Conservation (phyloP, 2,329 filamentous ascomycete genomes). For the Cladorrhinum sp. region DNA sequence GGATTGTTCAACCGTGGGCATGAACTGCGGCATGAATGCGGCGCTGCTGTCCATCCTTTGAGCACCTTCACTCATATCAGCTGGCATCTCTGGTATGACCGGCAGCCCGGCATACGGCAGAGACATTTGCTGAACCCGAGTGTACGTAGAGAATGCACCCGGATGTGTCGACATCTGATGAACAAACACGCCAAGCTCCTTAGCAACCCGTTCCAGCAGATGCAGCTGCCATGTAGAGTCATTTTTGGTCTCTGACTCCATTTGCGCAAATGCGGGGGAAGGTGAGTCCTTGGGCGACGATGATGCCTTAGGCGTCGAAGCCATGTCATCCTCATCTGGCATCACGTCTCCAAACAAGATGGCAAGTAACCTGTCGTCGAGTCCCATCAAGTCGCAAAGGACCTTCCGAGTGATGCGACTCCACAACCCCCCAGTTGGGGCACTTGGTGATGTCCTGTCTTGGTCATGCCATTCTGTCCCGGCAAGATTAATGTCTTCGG, state of each 20-base stretch:
- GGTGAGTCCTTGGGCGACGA: slow-evolving; percentile 39
- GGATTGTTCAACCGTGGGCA: slow-evolving; percentile 45
- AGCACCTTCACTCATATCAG: slow-evolving; percentile 33
- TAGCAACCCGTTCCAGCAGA: slow-evolving; percentile 78
- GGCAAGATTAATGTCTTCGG: slow-evolving; percentile 38
- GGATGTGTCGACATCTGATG: slow-evolving; percentile 78
- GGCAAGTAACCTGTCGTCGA: slow-evolving; percentile 80
- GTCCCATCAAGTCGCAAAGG: slow-evolving; percentile 83
- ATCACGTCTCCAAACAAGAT: slow-evolving; percentile 83
- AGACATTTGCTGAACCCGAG: slow-evolving; percentile 59
- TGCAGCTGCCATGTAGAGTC: slow-evolving; percentile 67
- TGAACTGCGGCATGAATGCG: slow-evolving; percentile 45
- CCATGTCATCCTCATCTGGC: slow-evolving; percentile 49
- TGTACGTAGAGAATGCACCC: slow-evolving; percentile 82
- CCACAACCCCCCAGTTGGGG: slow-evolving; percentile 66
- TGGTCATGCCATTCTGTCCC: slow-evolving; percentile 53
- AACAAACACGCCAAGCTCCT: slow-evolving; percentile 80
- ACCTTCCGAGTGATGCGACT: slow-evolving; percentile 79
- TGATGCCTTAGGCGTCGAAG: slow-evolving; percentile 39
- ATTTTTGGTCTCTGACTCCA: slow-evolving; percentile 33
- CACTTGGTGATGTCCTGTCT: slow-evolving; percentile 37
- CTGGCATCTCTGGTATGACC: slow-evolving; percentile 53
- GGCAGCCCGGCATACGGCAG: slow-evolving; percentile 78
- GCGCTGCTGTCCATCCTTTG: slow-evolving; percentile 26
- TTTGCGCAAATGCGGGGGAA: slow-evolving; percentile 26